phyloP scores from a whole-genome alignment of 2,329 filamentous ascomycete genomes.

The Talaromyces piceae region DNA sequence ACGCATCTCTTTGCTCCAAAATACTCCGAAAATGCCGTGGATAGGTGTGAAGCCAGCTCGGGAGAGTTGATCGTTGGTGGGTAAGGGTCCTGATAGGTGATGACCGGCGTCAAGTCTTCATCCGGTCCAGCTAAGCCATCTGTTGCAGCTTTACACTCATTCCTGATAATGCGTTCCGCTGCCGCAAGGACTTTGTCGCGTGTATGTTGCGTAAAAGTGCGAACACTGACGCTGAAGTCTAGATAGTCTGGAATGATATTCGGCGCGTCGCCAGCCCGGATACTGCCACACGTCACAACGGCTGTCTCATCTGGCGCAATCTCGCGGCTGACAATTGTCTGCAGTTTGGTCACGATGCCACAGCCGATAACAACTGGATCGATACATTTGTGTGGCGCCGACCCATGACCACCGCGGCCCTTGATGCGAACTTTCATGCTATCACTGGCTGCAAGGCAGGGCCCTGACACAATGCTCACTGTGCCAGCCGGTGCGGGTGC shows the following conservation, averaged over 20 bases:
- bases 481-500: constrained; percentile 37
- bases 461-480: constrained; percentile 29
- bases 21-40: neutral
- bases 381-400: constrained; percentile 47
- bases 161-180: constrained; percentile 49
- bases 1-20: neutral
- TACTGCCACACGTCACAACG: constrained; percentile 51
- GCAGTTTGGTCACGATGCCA: constrained; percentile 50
- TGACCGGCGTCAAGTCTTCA: neutral
- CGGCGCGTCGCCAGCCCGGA: constrained; percentile 52
- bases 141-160: constrained; percentile 42
- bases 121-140: too few species aligned
- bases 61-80: neutral
- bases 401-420: constrained; percentile 52
- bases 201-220: constrained; percentile 39
- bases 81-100: neutral
- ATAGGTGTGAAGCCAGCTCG: neutral
- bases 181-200: constrained; percentile 41
- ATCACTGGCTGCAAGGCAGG: constrained; percentile 38
- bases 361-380: constrained; percentile 54
- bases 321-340: constrained; percentile 52
- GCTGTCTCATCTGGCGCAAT: constrained; percentile 45
- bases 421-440: constrained; percentile 46
- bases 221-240: constrained; percentile 48
- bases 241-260: constrained; percentile 53